Conservation (phyloP, 768 basidiomycete species). For the Boletellus ananas region DNA sequence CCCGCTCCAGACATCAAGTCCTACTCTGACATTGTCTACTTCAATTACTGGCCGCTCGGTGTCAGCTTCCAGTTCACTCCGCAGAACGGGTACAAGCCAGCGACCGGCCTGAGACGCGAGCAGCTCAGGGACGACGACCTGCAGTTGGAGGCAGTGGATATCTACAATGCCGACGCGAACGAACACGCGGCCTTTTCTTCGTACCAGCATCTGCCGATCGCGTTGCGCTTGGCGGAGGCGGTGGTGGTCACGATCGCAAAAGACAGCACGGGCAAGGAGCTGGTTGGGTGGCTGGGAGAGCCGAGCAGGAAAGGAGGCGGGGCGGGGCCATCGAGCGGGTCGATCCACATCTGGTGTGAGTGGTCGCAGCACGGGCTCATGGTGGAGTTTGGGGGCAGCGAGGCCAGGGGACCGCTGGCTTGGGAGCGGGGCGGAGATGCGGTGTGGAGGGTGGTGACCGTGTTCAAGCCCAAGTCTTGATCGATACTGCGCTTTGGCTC, state of each 20-base stretch:
- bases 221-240: conserved; percentile 36
- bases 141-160: conserved; percentile 67
- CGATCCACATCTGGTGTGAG: conserved; percentile 91
- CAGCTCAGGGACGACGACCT: conserved; percentile 51
- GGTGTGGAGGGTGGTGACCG: conserved; percentile 68
- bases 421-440: conserved; percentile 88
- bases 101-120: conserved; percentile 39
- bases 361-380: conserved; percentile 81
- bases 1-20: conserved; percentile 62
- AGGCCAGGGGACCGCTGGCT: conserved; percentile 74
- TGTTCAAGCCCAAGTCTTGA: conserved; percentile 41
- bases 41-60: conserved; percentile 78
- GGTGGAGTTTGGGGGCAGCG: conserved; percentile 80
- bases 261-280: conserved; percentile 68
- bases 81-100: conserved; percentile 57
- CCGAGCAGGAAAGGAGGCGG: conserved; percentile 92
- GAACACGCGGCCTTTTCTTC: conserved; percentile 49
- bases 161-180: conserved; percentile 61
- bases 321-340: conserved; percentile 74
- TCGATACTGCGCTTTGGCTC: too few relatives aligned
- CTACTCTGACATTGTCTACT: conserved; percentile 81
- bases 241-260: conserved; percentile 42
- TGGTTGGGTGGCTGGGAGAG: conserved; percentile 75
- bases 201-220: conserved; percentile 54
- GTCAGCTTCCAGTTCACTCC: conserved; percentile 79